Percentiles rank a stretch among this genome's conserved stretches.
These are phyloP conservation scores for Choiromyces venosus DNA, from an alignment of 495 filamentous ascomycete genomes.

Conservation along the genomic window DNA sequence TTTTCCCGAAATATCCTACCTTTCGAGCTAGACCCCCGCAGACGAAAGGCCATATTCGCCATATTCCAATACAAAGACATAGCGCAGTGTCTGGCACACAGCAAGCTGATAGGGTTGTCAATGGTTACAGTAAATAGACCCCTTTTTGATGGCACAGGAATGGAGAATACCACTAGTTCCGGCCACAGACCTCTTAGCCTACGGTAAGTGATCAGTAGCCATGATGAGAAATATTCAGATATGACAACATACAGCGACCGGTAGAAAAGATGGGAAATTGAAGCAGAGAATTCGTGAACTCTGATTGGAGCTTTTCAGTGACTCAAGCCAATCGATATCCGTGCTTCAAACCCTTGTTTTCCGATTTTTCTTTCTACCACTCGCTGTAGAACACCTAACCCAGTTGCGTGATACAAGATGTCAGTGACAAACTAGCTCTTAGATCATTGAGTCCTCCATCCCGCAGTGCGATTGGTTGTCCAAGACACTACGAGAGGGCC, in stretches of 20 bases:
- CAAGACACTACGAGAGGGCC: not conserved
- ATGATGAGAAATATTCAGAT: no score
- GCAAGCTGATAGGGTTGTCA: not conserved
- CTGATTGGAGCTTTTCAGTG: no score
- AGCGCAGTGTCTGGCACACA: not conserved
- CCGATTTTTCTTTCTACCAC: no score
- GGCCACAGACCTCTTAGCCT: not conserved
- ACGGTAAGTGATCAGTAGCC: not conserved
- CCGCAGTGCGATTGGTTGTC: not conserved
- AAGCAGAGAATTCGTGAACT: no score
- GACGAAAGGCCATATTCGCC: not conserved
- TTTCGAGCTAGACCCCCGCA: not conserved
- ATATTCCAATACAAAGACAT: not conserved
- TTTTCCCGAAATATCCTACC: not conserved
- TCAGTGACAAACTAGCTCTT: not conserved
- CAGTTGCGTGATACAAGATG: not conserved
- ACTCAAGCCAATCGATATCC: no score
- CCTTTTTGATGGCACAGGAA: not conserved
- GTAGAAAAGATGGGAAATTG: no score
- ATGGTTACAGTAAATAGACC: not conserved
- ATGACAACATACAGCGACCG: no score
- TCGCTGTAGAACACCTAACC: no score
- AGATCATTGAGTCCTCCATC: not conserved
- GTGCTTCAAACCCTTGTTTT: no score
- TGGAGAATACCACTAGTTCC: not conserved